Conservation (phyloP, 2,329 filamentous ascomycete species). For the Didymella glomerata region DNA sequence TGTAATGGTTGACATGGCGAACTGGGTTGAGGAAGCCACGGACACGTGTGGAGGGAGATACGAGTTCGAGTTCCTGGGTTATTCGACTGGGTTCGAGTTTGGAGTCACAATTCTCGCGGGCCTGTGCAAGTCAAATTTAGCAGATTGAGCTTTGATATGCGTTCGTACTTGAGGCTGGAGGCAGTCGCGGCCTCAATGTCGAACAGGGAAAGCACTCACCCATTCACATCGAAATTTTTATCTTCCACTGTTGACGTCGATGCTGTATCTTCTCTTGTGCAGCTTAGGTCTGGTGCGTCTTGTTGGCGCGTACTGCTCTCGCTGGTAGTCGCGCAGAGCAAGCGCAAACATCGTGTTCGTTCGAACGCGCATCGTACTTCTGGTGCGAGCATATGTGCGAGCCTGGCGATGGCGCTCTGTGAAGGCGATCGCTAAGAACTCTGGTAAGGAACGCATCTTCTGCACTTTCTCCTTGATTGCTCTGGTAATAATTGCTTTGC, state of each 20-base stretch:
- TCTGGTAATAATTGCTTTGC: neutral
- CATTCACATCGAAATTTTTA: neutral
- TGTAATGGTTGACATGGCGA: neutral
- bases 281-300: constrained; percentile 23
- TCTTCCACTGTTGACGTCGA: constrained; percentile 28
- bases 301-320: constrained; percentile 23
- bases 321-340: constrained; percentile 28
- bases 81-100: neutral
- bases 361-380: constrained; percentile 9
- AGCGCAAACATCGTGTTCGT: constrained; percentile 16
- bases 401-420: neutral
- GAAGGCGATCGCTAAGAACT: neutral
- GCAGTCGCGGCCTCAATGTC: neutral
- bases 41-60: neutral
- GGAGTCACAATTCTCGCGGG: neutral
- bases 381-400: constrained; percentile 18
- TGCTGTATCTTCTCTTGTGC: constrained; percentile 31
- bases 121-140: neutral
- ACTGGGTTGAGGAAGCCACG: neutral
- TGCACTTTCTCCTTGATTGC: neutral
- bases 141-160: neutral
- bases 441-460: neutral
- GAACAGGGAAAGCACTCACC: neutral
- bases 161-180: neutral
- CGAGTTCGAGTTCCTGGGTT: neutral